These are phyloP conservation scores for Emergomyces orientalis DNA, from an alignment of 2,329 filamentous ascomycete genomes.

Conservation along the genomic window DNA sequence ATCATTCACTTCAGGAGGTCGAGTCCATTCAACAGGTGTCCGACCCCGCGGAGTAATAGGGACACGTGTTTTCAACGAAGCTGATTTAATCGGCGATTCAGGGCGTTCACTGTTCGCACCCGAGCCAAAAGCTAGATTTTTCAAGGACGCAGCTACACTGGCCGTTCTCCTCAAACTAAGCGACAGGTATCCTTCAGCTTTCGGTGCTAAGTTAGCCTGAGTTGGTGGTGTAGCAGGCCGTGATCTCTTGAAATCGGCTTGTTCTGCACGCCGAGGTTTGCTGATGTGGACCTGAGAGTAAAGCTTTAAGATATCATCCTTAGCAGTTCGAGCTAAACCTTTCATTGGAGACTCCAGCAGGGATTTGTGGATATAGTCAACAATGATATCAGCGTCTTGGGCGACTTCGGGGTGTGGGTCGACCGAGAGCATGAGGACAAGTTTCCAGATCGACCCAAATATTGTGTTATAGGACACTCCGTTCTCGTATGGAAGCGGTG, in stretches of 20 bases:
- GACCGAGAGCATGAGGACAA: conserved; percentile 78
- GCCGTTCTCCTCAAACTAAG: conserved; percentile 53
- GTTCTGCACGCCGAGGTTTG: conserved; percentile 35
- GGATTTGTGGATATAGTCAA: conserved; percentile 73
- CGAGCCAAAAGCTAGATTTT: conserved; percentile 49
- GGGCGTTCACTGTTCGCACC: conserved; percentile 27
- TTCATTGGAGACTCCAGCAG: conserved; percentile 70
- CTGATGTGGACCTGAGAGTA: conserved; percentile 24
- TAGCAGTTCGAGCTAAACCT: conserved; percentile 57
- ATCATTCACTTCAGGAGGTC: conserved; percentile 69
- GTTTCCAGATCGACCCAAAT: conserved; percentile 90
- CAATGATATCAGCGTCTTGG: conserved; percentile 69
- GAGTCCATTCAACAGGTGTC: conserved; percentile 48
- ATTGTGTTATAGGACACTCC: conserved; percentile 76
- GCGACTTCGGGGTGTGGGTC: conserved; percentile 93
- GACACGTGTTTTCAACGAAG: conserved; percentile 26
- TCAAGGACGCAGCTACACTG: conserved; percentile 55
- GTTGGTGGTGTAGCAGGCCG: conserved; percentile 42
- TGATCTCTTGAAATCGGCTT: conserved; percentile 25
- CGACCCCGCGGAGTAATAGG: conserved; percentile 42
- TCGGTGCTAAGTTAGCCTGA: conserved; percentile 36
- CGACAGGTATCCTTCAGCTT: conserved; percentile 53
- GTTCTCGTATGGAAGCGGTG: conserved; percentile 30
- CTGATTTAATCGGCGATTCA: conserved; percentile 21
- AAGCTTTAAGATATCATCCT: conserved; percentile 52